Evolutionary conservation across 1,139 yeast species (phyloP).

Genomic region (Trichomonascaceae sp.): DNA sequence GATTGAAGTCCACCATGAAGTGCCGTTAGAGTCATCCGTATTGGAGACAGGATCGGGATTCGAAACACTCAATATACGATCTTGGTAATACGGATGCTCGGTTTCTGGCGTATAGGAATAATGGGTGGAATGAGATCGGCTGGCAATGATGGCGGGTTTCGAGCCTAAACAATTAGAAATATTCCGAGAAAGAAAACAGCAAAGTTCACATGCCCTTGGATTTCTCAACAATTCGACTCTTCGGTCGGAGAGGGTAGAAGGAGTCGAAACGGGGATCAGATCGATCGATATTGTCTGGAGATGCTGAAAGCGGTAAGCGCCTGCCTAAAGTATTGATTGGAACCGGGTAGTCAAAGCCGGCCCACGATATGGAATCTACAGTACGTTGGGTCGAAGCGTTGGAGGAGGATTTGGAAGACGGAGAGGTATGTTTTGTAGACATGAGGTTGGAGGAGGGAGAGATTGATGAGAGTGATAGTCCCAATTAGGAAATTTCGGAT

Average conservation of each 20-base stretch:
- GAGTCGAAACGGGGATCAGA: conserved; percentile 16
- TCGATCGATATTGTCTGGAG: conserved; percentile 8
- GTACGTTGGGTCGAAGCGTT: conserved; percentile 9
- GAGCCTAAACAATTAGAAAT: neutral
- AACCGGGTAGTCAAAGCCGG: conserved; percentile 14
- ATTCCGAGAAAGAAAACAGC: neutral
- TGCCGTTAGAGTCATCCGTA: too few relatives aligned
- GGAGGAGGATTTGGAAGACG: neutral
- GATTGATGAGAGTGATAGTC: neutral
- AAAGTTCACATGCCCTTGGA: neutral
- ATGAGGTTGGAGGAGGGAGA: neutral
- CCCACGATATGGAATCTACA: conserved; percentile 12
- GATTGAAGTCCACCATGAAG: conserved; percentile 1
- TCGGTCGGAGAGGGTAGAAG: conserved; percentile 16
- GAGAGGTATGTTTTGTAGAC: neutral
- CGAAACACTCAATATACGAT: neutral
- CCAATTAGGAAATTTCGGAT: too few relatives aligned
- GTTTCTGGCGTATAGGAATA: neutral
- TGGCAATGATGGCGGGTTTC: neutral
- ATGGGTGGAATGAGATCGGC: conserved; percentile 5
- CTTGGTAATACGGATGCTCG: conserved; percentile 6
- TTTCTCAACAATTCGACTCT: conserved; percentile 3
- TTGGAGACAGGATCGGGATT: conserved; percentile 3
- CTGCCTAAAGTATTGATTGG: conserved; percentile 12
- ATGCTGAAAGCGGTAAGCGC: neutral